Evolutionary conservation across 306 rosid species (phyloP), one percentile per base, ranked within the genome.

Genomic region (Prinsepia uniflora): DNA sequence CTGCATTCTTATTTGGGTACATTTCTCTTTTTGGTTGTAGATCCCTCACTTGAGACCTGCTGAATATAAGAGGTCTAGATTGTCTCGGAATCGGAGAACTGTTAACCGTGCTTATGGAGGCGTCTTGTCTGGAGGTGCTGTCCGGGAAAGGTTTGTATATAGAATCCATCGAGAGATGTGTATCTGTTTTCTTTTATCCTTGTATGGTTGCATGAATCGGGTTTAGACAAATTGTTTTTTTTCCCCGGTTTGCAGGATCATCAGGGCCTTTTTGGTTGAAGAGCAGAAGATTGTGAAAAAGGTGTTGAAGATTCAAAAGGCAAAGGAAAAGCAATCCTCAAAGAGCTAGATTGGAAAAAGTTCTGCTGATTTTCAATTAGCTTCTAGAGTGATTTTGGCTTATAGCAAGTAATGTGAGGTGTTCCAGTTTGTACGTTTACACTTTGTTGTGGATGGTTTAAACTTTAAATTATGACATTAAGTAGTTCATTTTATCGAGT

Each of bases 281-380:
- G 97, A 91, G 77, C 97, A 91, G 43, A 91, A 91, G 84, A 91
- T 91, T 78, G 97, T 91, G 82, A 91, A 91, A 44, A 91, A 91
- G 81, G 97, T 88, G 19, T 81, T 91, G 97, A 91, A 91, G 97
- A 91, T 91, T 67, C 97, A 91, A 75, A 88, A 86, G 85, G 83
- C 90, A 17, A 91, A 91, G 78, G 97, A 91, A 75, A 91, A 88
- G 83, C 83, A 47, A 60, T 79, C 97, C 34, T 11, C 91, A 5
- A 91, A 80, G 89, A 81, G 69, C 73, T 88, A 71, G 36, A 50
- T 8, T 36, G n/a, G 5, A 46, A 54, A 50, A 9, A 30, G 36
- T 30, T 30, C 2, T 24, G 10, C 12, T 53, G 57, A 53, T 53
- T 53, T 55, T 30, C 36, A 30, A 30, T 30, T 69, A 57, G 73